These are phyloP conservation scores for Aureobasidium sp. DNA, from an alignment of 2,329 filamentous ascomycete species.

Conservation along the genomic window DNA sequence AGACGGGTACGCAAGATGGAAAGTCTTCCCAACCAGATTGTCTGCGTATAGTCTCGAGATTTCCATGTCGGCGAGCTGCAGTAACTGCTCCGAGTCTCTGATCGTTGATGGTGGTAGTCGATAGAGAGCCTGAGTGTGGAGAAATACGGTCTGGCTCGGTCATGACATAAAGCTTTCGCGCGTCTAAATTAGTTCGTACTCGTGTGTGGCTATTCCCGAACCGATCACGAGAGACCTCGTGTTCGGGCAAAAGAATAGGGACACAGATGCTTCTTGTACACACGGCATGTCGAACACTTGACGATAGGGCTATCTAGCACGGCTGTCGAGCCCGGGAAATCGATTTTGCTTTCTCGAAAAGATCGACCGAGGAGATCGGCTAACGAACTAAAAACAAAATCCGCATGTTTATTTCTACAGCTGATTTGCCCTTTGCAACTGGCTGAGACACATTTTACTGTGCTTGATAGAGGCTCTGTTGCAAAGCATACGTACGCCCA, in stretches of 20 bases:
- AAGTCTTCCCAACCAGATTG: conserved; percentile 11
- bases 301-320: not conserved
- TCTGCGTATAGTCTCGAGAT: conserved; percentile 12
- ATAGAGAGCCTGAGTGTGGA: too few species aligned
- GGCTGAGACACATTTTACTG: not conserved
- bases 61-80: conserved; percentile 7
- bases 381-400: too few species aligned
- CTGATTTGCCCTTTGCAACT: not conserved
- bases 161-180: not conserved
- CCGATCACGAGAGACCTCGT: not conserved
- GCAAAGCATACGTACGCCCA: not conserved
- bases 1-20: not conserved
- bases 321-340: not conserved
- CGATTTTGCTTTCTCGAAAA: not conserved
- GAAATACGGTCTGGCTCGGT: not conserved
- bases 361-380: conserved; percentile 1
- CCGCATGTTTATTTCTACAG: too few species aligned
- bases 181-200: not conserved
- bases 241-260: not conserved
- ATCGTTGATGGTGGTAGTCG: not conserved
- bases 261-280: not conserved
- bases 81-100: not conserved
- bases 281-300: not conserved
- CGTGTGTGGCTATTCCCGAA: not conserved
- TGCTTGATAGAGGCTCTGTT: not conserved